These are phyloP conservation scores for Ogataea haglerorum DNA, from an alignment of 805 yeast genomes.

Conservation along the genomic window DNA sequence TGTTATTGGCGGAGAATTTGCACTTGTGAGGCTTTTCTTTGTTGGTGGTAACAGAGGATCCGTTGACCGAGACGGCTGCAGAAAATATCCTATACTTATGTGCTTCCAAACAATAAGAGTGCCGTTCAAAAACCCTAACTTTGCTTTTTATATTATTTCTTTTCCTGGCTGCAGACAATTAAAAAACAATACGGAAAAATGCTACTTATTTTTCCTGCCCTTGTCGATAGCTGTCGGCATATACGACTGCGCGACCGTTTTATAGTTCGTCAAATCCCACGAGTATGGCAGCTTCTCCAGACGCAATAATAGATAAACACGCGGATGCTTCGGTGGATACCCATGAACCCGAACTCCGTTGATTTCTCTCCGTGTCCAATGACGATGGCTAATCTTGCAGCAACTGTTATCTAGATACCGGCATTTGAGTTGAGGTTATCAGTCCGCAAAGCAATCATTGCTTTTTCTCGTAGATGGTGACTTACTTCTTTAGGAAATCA, in stretches of 20 bases:
- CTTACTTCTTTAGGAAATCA: not conserved
- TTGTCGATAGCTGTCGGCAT: not conserved
- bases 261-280: not conserved
- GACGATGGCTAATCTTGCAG: not conserved
- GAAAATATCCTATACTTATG: not conserved
- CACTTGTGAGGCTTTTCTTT: not conserved
- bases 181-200: not conserved
- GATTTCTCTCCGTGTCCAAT: not conserved
- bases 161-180: not conserved
- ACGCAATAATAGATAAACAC: not conserved
- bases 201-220: not conserved
- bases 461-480: not conserved
- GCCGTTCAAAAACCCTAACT: not conserved
- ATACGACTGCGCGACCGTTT: not conserved
- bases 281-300: not conserved
- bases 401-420: not conserved
- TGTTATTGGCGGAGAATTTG: not conserved
- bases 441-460: not conserved
- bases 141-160: not conserved
- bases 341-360: not conserved
- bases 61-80: conserved; percentile 1
- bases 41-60: not conserved
- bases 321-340: not conserved
- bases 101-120: not conserved
- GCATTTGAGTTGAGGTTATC: not conserved